Base-by-base conservation (phyloP, 805 yeast species). In the Saccharomycopsis fermentans region DNA sequence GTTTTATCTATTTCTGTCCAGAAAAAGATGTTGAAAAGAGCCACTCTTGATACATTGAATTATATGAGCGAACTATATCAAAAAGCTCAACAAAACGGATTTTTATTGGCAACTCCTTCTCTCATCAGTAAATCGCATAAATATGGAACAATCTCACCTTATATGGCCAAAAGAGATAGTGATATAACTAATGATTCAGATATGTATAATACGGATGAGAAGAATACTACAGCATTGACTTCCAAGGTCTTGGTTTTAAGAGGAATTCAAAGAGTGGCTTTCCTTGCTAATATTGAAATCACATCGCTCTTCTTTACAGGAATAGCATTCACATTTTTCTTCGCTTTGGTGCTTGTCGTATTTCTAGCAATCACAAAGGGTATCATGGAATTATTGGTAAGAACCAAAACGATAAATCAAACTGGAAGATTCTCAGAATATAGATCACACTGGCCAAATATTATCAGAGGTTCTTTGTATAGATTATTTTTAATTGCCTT, bases 231-330 rank as follows among this genome's bases (percentile, higher is more conserved):
- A 47, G 71, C 78, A 47, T 71, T 86, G 54, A 72, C 85, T 1
- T 74, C 86, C 5, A 87, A 85, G 66, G 89, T 90, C 50, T 76
- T 94, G 66, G 84, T 92, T 40, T 74, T 94, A 57, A 81, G 96
- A 68, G 99, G 99, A 64, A 85, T 94, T 61, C 89, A 90, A 71
- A 84, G 99, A 73, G 97, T 92, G 6, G 84, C 97, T 0, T 94
- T 76, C 69, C 72, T 85, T 65, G 88, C 96, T 11, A 80, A 81
- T 21, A 91, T 94, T 64, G 99, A 94, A 72, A 78, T 92, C 64
- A 85, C 97, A 26, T 84, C 82, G 67, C 71, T 94, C 59, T 94
- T 90, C 71, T 76, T 91, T 74, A 94, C 99, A 0, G 89, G 91
- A 57, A 81, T 90, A 48, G 85, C 86, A 9, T 89, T 91, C 70